These are phyloP conservation scores for Fusarium irregulare DNA, from an alignment of 2,329 filamentous ascomycete genomes.

Conservation along the genomic window DNA sequence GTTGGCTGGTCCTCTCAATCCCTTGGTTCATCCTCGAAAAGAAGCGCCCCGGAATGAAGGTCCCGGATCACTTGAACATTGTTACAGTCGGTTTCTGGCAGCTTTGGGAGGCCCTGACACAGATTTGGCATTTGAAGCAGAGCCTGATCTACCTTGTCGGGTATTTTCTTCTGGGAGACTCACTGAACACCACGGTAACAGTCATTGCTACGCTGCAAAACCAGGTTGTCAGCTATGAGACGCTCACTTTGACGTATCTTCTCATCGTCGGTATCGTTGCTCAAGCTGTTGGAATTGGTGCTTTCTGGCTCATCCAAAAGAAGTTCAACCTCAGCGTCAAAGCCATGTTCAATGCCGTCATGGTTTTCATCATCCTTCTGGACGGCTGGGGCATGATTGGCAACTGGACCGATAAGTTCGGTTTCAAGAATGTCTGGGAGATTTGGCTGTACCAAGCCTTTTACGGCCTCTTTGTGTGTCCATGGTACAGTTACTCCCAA, in stretches of 20 bases:
- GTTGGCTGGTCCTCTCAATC: conserved; percentile 72
- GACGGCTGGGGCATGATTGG: conserved; percentile 62
- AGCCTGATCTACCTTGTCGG: conserved; percentile 73
- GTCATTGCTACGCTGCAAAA: conserved; percentile 75
- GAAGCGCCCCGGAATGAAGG: conserved; percentile 65
- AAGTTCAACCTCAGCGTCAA: conserved; percentile 70
- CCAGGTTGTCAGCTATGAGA: conserved; percentile 72
- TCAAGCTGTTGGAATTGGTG: conserved; percentile 71
- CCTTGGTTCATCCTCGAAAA: conserved; percentile 77
- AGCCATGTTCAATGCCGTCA: conserved; percentile 75
- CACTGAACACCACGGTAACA: conserved; percentile 76
- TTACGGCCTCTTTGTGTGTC: conserved; percentile 74
- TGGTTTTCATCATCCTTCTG: conserved; percentile 69
- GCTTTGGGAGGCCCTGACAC: conserved; percentile 65
- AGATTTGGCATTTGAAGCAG: conserved; percentile 74
- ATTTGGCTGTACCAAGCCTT: conserved; percentile 62
- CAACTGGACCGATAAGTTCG: conserved; percentile 58
- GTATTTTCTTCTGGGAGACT: conserved; percentile 77
- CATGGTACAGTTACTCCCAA: conserved; percentile 77
- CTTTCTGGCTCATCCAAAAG: conserved; percentile 71
- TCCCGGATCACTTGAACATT: conserved; percentile 56
- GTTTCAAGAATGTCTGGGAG: conserved; percentile 60
- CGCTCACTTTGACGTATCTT: conserved; percentile 72
- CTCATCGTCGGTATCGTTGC: conserved; percentile 73
- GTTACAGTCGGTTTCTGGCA: conserved; percentile 72